phyloP scores from a whole-genome alignment of 2,329 filamentous ascomycete species.

The Apiospora hydei region DNA sequence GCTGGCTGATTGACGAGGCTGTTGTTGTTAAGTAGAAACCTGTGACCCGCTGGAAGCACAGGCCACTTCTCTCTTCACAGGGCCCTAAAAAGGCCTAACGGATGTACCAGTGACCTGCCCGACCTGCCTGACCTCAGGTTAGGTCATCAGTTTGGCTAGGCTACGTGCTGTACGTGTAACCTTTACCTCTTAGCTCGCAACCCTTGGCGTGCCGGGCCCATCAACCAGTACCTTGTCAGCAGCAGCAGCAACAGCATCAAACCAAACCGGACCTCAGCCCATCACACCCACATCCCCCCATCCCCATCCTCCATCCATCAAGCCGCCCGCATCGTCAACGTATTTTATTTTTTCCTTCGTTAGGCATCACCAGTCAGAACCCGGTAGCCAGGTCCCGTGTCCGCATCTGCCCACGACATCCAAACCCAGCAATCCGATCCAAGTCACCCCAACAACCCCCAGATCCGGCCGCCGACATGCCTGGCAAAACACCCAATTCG shows the following conservation, averaged over 20 bases:
- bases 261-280: constrained; percentile 18
- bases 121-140: constrained; percentile 10
- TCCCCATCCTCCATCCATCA: constrained; percentile 19
- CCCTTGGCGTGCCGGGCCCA: background rate
- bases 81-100: background rate
- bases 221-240: constrained; percentile 4
- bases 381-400: background rate
- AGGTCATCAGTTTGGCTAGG: constrained; percentile 18
- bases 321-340: constrained; percentile 7
- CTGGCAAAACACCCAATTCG: constrained; percentile 75
- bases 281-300: constrained; percentile 7
- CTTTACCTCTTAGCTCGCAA: background rate
- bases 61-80: background rate
- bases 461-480: constrained; percentile 57
- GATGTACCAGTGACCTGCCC: constrained; percentile 2
- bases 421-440: background rate
- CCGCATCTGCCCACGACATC: background rate
- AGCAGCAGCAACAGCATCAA: background rate
- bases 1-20: constrained; percentile 6
- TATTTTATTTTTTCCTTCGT: background rate
- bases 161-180: constrained; percentile 16
- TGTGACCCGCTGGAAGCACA: background rate
- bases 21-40: background rate
- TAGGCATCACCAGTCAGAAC: background rate
- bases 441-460: background rate